Conservation (phyloP, 1,284 basidiomycete genomes). For the Termitomyces sp. region DNA sequence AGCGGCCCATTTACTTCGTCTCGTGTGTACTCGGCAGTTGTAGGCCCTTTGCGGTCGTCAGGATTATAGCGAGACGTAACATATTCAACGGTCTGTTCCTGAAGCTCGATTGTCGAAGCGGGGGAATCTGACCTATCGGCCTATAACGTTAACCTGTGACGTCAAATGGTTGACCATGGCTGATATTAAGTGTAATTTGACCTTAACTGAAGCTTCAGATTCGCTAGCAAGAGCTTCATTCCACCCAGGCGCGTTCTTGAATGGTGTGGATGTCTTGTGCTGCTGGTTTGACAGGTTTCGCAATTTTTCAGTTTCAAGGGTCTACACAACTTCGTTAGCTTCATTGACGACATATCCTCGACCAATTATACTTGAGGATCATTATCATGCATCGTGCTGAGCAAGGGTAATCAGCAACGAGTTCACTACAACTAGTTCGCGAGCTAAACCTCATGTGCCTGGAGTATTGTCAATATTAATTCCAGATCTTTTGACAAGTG, state of each 20-base stretch:
- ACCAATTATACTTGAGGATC: slow-evolving; percentile 45
- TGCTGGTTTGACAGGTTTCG: slow-evolving; percentile 47
- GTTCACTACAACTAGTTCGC: not conserved
- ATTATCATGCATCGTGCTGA: slow-evolving; percentile 61
- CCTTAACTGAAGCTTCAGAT: slow-evolving; percentile 71
- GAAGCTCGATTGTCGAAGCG: slow-evolving; percentile 24
- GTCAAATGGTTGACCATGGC: not conserved
- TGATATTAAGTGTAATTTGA: slow-evolving; percentile 19
- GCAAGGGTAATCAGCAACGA: not conserved
- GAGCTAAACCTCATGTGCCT: slow-evolving; percentile 18
- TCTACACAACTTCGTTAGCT: slow-evolving; percentile 24
- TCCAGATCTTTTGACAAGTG: not conserved
- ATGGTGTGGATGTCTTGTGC: slow-evolving; percentile 48
- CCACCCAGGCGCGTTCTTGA: slow-evolving; percentile 66
- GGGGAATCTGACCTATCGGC: slow-evolving; percentile 32
- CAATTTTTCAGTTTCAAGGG: slow-evolving; percentile 54
- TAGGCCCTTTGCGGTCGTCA: slow-evolving; percentile 28
- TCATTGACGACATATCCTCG: not conserved
- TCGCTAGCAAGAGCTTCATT: slow-evolving; percentile 63
- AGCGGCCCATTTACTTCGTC: slow-evolving; percentile 39
- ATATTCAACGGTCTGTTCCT: slow-evolving; percentile 35
- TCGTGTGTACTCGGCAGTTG: slow-evolving; percentile 30
- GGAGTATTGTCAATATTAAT: slow-evolving; percentile 2
- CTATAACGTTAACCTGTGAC: slow-evolving; percentile 19
- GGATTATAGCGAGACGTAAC: slow-evolving; percentile 30